A percentile compares a stretch with the other conserved stretches of the same genome.
phyloP scores from a whole-genome alignment of 208 protist species.

The Wallacemonas sp. region DNA sequence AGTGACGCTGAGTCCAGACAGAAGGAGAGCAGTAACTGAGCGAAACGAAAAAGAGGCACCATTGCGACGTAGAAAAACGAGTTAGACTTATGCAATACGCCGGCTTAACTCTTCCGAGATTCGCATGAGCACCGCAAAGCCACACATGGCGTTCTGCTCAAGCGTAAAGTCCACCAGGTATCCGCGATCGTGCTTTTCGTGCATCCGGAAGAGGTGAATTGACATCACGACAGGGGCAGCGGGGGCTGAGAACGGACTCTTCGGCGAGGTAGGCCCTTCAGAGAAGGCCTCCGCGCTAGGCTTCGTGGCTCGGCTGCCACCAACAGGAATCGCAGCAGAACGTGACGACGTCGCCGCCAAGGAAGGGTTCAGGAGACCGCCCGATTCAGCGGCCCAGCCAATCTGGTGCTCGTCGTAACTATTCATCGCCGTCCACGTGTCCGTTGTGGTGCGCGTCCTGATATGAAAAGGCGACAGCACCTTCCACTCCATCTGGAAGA shows the following conservation, averaged over 20 bases:
- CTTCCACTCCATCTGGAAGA: conserved; percentile 86
- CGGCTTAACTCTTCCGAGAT: conserved; percentile 58
- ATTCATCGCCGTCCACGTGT: conserved; percentile 53
- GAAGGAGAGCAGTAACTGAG: no score
- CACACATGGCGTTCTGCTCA: conserved; percentile 55
- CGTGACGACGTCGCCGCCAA: background rate
- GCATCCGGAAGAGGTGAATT: conserved; percentile 82
- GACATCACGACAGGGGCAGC: conserved; percentile 42
- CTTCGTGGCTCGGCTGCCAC: conserved; percentile 7
- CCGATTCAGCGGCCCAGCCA: no score
- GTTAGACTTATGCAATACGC: no score
- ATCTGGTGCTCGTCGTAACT: background rate
- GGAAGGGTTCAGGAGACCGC: no score
- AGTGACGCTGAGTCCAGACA: no score
- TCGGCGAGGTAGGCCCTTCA: background rate
- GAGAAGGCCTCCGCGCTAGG: conserved; percentile 16
- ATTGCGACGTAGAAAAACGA: no score
- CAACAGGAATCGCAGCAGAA: conserved; percentile 34
- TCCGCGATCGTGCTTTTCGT: conserved; percentile 78
- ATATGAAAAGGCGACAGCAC: conserved; percentile 73
- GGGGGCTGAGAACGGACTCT: conserved; percentile 6
- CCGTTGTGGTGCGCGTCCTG: conserved; percentile 50
- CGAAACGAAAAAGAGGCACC: no score
- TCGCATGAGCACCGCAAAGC: conserved; percentile 56
- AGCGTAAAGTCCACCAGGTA: conserved; percentile 80